These are phyloP conservation scores for Lachancea thermotolerans DNA, from an alignment of 805 yeast genomes.

Conservation along the genomic window DNA sequence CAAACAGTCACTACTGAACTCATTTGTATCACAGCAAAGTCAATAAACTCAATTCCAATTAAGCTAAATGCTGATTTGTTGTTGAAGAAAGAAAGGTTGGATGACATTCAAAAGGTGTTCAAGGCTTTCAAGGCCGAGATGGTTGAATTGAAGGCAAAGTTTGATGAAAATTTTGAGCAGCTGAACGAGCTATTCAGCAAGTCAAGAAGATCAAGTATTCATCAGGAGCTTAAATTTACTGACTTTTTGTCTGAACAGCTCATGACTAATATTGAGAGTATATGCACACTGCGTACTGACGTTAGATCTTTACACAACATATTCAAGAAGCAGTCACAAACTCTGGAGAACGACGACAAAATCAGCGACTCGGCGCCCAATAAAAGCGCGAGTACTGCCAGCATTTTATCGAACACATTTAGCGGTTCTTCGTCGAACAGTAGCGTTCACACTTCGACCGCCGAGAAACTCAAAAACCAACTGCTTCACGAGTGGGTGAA, in stretches of 20 bases:
- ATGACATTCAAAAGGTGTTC: slow-evolving; percentile 22
- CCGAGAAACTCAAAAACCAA: slow-evolving; percentile 20
- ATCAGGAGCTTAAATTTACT: slow-evolving; percentile 24
- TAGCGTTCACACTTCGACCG: slow-evolving; percentile 7
- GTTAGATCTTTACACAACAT: slow-evolving; percentile 20
- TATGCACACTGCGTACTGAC: slow-evolving; percentile 21
- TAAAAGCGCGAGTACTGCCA: background rate
- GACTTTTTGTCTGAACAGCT: slow-evolving; percentile 26
- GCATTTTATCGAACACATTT: slow-evolving; percentile 10
- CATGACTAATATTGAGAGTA: slow-evolving; percentile 28
- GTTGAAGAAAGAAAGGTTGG: slow-evolving; percentile 19
- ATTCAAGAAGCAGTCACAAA: slow-evolving; percentile 27
- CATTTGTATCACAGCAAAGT: slow-evolving; percentile 31
- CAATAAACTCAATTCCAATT: slow-evolving; percentile 37
- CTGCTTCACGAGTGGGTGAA: slow-evolving; percentile 25
- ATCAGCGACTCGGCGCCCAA: background rate
- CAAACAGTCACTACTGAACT: slow-evolving; percentile 27
- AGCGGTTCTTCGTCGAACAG: slow-evolving; percentile 9
- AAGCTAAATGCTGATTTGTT: slow-evolving; percentile 33
- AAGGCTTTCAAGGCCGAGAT: slow-evolving; percentile 11
- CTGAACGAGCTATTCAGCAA: slow-evolving; percentile 25
- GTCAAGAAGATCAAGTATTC: slow-evolving; percentile 12
- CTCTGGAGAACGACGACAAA: slow-evolving; percentile 14
- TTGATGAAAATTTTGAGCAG: slow-evolving; percentile 16
- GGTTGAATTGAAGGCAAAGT: slow-evolving; percentile 12